Base-by-base conservation (phyloP, 495 filamentous ascomycete genomes). In the Hypoxylon trugodes region DNA sequence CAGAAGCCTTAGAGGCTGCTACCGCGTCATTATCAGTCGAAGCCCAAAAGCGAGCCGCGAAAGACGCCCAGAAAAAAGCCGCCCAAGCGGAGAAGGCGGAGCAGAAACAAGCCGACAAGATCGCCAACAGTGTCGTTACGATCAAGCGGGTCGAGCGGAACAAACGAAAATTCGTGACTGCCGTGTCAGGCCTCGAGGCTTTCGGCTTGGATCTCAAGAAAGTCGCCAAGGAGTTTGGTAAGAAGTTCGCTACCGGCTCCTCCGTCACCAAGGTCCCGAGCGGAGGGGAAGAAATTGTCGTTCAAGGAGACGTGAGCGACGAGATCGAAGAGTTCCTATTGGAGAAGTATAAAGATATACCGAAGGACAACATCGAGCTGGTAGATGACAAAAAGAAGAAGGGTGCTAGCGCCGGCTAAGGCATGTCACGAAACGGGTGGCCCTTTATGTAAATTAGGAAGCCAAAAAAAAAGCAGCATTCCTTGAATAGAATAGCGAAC, bases 101-200 rank as follows among this genome's bases (percentile, higher is more conserved):
- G 74, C 84, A 85, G 46, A 91, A 92, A 66, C 88, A 93, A 43
- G 84, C 86, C 12, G 89, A 92, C 68, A 83, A 82, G 67, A 89
- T 89, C 59, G 89, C 90, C 15, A 84, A 87, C 47, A 89, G 89
- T 42, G 92, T 94, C 71, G 81, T 98, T 21, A 85, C 84, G 48
- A 96, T 99, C 74, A 97, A 97, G 84, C 90, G 96, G 2, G 91
- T 99, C 47, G 95, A 99, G 81, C 86, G 95, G 45, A 96, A 96
- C 79, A 99, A 99, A 82, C 84, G 95, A 61, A 99, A 99, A 77
- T 93, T 87, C 69, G 93, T 98, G 32, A 99, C 93, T 2, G 87
- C 92, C 12, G 86, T 98, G n/a, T 82, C 83, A 0, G 95, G 95
- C 1, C 77, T 99, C 16, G 95, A 98, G 74, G 87, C 89, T 0